These are phyloP conservation scores for Elaeis guineensis DNA, from an alignment of 176 grass and related monocot genomes.

Conservation along the genomic window DNA sequence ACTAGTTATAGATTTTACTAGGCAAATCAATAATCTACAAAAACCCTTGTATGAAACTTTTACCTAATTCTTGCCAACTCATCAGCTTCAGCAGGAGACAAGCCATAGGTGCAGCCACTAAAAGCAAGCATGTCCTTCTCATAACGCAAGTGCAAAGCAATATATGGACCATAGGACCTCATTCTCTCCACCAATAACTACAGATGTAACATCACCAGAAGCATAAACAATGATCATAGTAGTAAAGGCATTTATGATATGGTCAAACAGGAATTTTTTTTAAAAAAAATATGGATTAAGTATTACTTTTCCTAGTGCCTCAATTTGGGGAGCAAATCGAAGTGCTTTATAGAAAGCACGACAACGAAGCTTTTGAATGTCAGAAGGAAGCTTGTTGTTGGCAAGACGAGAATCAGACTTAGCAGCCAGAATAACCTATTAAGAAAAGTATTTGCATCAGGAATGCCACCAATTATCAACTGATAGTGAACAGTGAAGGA, in stretches of 20 bases:
- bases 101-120: conserved; percentile 89
- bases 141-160: conserved; percentile 98
- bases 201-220: not conserved
- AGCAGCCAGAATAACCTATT: not conserved
- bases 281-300: too few species aligned
- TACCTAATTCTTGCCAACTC: conserved; percentile 80
- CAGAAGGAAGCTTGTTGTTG: conserved; percentile 1
- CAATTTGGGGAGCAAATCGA: not conserved
- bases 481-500: too few species aligned
- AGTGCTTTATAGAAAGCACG: conserved; percentile 25
- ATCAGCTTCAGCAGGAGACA: conserved; percentile 68
- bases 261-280: too few species aligned
- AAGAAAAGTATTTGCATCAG: conserved; percentile 17
- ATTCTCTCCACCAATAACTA: conserved; percentile 95
- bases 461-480: not conserved
- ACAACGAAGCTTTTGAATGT: conserved; percentile 7
- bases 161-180: conserved; percentile 79
- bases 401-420: conserved; percentile 10
- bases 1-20: too few species aligned
- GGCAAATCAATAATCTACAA: too few species aligned
- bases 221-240: too few species aligned
- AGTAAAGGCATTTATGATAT: too few species aligned
- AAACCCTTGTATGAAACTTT: not conserved
- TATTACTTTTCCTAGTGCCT: conserved; percentile 30
- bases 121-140: conserved; percentile 99